phyloP scores from a whole-genome alignment of 495 filamentous ascomycete genomes.

The Talaromyces nanjingensis region DNA sequence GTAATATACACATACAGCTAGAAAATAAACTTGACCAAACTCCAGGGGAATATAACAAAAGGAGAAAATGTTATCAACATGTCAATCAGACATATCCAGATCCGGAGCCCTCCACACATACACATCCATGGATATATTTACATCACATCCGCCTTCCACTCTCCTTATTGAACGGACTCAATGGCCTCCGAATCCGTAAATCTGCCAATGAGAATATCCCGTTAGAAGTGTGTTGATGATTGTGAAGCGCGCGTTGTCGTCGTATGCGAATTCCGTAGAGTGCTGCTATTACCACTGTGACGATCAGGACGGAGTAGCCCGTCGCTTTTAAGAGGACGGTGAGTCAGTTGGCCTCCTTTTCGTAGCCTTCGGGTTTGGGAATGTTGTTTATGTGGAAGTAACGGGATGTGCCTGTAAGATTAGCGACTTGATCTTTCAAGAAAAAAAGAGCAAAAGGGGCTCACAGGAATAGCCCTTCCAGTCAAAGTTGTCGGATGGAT shows the following conservation, averaged over 20 bases:
- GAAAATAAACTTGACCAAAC: background rate
- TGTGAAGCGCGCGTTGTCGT: background rate
- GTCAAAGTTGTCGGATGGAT: constrained; percentile 95
- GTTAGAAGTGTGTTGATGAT: background rate
- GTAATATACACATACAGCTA: background rate
- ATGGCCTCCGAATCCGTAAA: background rate
- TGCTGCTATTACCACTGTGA: background rate
- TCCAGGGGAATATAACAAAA: background rate
- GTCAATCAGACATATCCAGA: background rate
- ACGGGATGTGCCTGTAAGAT: constrained; percentile 58
- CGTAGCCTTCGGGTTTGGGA: constrained; percentile 74
- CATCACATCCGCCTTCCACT: background rate
- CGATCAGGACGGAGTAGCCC: constrained; percentile 15
- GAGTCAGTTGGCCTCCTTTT: constrained; percentile 56
- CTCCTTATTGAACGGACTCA: background rate
- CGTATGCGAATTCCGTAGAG: constrained; percentile 2
- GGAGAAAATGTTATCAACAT: background rate
- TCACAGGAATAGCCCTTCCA: constrained; percentile 96
- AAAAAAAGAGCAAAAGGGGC: constrained; percentile 20
- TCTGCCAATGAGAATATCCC: constrained; percentile 6
- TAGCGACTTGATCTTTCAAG: background rate
- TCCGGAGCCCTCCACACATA: background rate
- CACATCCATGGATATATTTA: background rate
- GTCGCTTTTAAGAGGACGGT: constrained; percentile 17
- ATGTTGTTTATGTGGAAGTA: constrained; percentile 78